These are phyloP conservation scores for Corrigiola litoralis DNA, from an alignment of 179 eudicot genomes.

Conservation along the genomic window DNA sequence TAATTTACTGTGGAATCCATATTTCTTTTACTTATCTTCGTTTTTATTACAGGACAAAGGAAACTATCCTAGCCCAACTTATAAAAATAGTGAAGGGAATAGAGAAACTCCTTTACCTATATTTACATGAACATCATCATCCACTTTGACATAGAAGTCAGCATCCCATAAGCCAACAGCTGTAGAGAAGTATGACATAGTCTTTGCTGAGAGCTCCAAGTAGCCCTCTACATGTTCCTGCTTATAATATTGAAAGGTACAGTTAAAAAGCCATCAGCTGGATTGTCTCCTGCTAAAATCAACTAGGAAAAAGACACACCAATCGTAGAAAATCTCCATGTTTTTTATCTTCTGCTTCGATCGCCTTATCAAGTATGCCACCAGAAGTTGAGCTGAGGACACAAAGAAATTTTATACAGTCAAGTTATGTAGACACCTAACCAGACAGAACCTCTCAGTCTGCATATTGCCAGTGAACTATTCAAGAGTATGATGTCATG, in stretches of 20 bases:
- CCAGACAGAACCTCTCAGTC: not conserved
- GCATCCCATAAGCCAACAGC: slow-evolving; percentile 86
- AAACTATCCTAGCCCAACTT: too few species aligned
- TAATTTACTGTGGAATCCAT: too few species aligned
- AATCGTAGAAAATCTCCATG: slow-evolving; percentile 92
- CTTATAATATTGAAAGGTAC: slow-evolving; percentile 3
- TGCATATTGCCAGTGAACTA: not conserved
- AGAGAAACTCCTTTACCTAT: slow-evolving; percentile 39
- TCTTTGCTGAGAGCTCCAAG: slow-evolving; percentile 80
- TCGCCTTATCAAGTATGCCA: slow-evolving; percentile 86
- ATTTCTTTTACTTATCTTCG: too few species aligned
- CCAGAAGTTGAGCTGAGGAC: slow-evolving; percentile 70
- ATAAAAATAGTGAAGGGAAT: not conserved
- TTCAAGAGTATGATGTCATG: not conserved
- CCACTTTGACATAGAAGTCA: slow-evolving; percentile 82
- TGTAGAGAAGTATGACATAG: slow-evolving; percentile 68
- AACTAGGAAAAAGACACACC: slow-evolving; percentile 35
- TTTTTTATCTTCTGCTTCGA: slow-evolving; percentile 83
- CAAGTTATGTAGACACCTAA: not conserved
- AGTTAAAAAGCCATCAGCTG: not conserved
- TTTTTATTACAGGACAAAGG: too few species aligned
- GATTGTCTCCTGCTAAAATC: not conserved
- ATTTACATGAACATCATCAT: slow-evolving; percentile 90
- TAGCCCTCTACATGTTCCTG: slow-evolving; percentile 97
- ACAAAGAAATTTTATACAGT: not conserved